Evolutionary conservation across 2,329 filamentous ascomycete genomes (phyloP).

Genomic region (Colletotrichum falcatum): DNA sequence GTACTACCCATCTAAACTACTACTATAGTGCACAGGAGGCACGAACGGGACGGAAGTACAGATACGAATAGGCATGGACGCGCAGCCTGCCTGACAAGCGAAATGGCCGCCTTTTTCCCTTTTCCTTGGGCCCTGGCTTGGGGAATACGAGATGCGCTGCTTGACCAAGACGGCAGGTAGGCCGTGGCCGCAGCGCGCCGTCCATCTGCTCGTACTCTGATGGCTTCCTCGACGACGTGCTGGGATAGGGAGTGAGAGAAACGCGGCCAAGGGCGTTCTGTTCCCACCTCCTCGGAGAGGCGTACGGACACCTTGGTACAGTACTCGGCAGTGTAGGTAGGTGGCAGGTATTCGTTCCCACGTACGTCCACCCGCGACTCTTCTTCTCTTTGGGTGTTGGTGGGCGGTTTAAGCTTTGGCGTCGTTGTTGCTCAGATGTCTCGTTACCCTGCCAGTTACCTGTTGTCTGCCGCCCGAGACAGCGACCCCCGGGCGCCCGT

Average conservation of each 20-base stretch:
- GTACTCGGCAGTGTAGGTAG: too few species aligned
- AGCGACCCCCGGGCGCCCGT: not conserved
- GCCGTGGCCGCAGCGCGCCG: too few species aligned
- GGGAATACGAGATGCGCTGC: not conserved
- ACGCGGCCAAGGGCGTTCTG: not conserved
- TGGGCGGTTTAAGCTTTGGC: conserved; percentile 37
- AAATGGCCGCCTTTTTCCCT: too few species aligned
- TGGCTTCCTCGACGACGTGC: not conserved
- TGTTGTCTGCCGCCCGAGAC: conserved; percentile 1
- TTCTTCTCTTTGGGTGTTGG: not conserved
- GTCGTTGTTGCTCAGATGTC: conserved; percentile 19
- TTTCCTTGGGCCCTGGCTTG: too few species aligned
- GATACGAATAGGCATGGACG: too few species aligned
- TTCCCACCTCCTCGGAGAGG: too few species aligned
- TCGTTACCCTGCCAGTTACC: conserved; percentile 29
- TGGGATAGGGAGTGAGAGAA: too few species aligned
- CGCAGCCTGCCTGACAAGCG: not conserved
- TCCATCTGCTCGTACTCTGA: too few species aligned
- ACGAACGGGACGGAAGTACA: not conserved
- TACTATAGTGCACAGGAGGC: not conserved
- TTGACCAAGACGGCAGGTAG: too few species aligned
- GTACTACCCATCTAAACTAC: too few species aligned
- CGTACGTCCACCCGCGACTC: not conserved
- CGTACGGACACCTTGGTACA: too few species aligned
- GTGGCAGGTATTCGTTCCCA: too few species aligned